Evolutionary conservation across 2,329 filamentous ascomycete genomes (phyloP).

Genomic region (Furcasterigmium sp.): DNA sequence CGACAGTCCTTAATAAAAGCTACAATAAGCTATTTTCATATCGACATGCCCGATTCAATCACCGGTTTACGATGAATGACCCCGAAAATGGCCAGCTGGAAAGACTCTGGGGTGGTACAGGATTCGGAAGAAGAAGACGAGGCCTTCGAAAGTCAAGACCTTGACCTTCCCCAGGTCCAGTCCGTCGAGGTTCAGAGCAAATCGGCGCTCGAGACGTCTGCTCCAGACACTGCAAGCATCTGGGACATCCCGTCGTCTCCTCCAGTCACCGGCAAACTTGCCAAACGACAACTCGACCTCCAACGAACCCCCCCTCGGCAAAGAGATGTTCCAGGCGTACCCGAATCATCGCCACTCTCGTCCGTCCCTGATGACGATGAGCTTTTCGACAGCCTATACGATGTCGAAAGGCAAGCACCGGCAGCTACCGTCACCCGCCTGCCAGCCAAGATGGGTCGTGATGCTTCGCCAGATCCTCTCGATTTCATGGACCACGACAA

Average conservation of each 20-base stretch:
- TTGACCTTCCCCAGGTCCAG: neutral
- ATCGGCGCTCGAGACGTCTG: neutral
- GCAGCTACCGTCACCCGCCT: neutral
- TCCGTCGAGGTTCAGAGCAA: neutral
- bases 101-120: conserved; percentile 43
- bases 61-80: neutral
- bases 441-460: neutral
- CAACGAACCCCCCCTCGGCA: neutral
- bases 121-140: conserved; percentile 44
- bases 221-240: conserved; percentile 17
- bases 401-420: neutral
- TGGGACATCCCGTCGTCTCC: conserved; percentile 31
- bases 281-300: neutral
- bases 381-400: conserved; percentile 8
- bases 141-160: conserved; percentile 29
- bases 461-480: conserved; percentile 7
- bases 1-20: too few relatives aligned
- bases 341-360: conserved; percentile 28
- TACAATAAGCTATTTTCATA: neutral
- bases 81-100: conserved; percentile 38
- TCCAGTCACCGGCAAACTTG: neutral
- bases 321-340: conserved; percentile 1
- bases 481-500: conserved; percentile 24
- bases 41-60: neutral
- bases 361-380: conserved; percentile 22